These are phyloP conservation scores for Calonectria multiphialidica DNA, from an alignment of 2,329 filamentous ascomycete species.

Conservation along the genomic window DNA sequence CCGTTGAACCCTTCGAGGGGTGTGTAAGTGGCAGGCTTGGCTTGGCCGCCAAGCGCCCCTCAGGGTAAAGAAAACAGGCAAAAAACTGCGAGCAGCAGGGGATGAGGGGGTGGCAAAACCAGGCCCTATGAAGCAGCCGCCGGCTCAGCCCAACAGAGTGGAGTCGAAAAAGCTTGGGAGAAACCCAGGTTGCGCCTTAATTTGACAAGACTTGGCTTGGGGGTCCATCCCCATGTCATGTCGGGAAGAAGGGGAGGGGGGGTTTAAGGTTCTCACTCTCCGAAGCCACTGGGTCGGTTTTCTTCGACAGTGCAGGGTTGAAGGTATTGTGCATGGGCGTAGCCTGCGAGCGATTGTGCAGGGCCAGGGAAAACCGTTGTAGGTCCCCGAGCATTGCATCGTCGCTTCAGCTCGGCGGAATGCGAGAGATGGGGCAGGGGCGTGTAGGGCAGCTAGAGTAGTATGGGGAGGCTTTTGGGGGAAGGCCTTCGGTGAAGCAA, in stretches of 20 bases:
- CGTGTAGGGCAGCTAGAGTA: not conserved
- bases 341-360: conserved; percentile 1
- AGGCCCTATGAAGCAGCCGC: not conserved
- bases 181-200: not conserved
- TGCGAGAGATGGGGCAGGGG: not conserved
- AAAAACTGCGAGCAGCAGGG: not conserved
- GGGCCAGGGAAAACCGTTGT: conserved; percentile 7
- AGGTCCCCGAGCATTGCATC: not conserved
- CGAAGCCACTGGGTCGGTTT: conserved; percentile 38
- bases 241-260: conserved; percentile 31
- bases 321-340: not conserved
- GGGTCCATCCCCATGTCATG: conserved; percentile 4
- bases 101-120: not conserved
- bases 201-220: conserved; percentile 3
- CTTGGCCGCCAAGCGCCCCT: not conserved
- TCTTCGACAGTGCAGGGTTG: not conserved
- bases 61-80: not conserved
- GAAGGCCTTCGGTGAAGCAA: not conserved
- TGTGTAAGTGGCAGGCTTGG: not conserved
- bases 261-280: conserved; percentile 47
- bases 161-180: not conserved
- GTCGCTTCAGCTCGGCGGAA: not conserved
- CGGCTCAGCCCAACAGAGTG: conserved; percentile 13
- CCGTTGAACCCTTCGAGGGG: not conserved
- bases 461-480: not conserved